Percentiles rank a stretch among this genome's conserved stretches.
phyloP scores from a whole-genome alignment of 1,284 basidiomycete species.

The Cutaneotrichosporon sp. region DNA sequence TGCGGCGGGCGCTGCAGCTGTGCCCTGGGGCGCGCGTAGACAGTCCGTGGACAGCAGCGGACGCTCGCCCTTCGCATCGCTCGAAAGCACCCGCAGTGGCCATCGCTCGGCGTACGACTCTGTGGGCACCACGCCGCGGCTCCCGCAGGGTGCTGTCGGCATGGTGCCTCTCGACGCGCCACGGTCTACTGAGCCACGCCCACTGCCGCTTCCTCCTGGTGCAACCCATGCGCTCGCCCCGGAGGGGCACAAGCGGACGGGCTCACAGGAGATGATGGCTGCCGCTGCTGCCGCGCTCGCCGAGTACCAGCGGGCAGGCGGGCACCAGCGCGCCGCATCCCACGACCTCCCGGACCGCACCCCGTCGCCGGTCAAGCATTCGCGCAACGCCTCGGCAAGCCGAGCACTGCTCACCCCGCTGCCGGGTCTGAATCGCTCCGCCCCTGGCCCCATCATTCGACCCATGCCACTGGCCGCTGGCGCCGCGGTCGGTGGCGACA shows the following conservation, averaged over 20 bases:
- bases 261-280: conserved; percentile 7
- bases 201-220: neutral
- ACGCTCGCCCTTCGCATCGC: neutral
- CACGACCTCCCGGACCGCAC: neutral
- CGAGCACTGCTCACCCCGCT: conserved; percentile 8
- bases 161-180: neutral
- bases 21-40: neutral
- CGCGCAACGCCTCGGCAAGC: neutral
- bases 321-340: conserved; percentile 3
- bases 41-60: neutral
- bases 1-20: neutral
- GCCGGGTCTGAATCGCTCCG: conserved; percentile 7
- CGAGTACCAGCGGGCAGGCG: conserved; percentile 6
- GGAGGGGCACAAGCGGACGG: neutral
- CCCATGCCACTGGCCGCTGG: neutral
- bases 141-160: neutral
- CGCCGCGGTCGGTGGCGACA: conserved; percentile 14
- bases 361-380: neutral
- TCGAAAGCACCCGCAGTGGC: neutral
- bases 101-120: neutral
- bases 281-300: conserved; percentile 8
- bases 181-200: neutral
- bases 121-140: neutral
- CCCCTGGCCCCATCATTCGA: neutral
- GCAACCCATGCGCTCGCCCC: neutral